Base-by-base conservation (phyloP, 2,329 filamentous ascomycete genomes). In the Arthrobotrys megalospora region DNA sequence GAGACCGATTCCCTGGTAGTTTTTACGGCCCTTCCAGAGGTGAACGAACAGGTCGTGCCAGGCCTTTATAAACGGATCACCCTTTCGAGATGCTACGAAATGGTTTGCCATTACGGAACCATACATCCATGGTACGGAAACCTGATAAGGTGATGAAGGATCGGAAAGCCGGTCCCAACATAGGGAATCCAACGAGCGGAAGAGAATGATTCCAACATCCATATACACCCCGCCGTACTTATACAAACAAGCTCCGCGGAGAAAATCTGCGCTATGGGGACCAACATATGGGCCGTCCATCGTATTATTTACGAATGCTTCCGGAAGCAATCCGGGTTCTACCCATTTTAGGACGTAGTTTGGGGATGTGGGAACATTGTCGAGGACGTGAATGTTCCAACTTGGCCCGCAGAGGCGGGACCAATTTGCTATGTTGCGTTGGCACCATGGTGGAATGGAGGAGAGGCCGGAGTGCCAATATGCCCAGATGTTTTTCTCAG, bases 201-300 rank as follows among this genome's bases (percentile, higher is more conserved):
- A 83, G 0, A 87, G 80, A 16, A 86, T 84, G 3, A 84, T 85
- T 0, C 85, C 85, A 0, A 84, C 84, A 11, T 87, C 86, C 64
- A 87, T 83, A 83, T 84, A 87, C 1, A 85, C 82, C 0, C 86
- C 86, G 0, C 86, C 86, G 36, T 86, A 83, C 6, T 84, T 80
- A 65, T 83, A 85, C 1, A 87, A 70, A 1, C 85, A 80, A 0
- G 85, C 83, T 0, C 86, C 83, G 0, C 87, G 85, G 4, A 88
- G 82, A 0, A 88, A 82, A 65, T 88, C 87, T 1, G 86, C 85
- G 0, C 83, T 84, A 76, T 88, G 87, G 0, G 83, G 84, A 0
- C 85, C 86, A 0, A 83, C 82, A 65, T 84, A 84, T 0, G 84
- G 84, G 0, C 87, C 86, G 11, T 84, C 83, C 85, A 88, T 87